Evolutionary conservation across 352 stramenopile genomes (phyloP), one percentile per base, ranked within the genome.

Genomic region (Thraustochytrium striatum): DNA sequence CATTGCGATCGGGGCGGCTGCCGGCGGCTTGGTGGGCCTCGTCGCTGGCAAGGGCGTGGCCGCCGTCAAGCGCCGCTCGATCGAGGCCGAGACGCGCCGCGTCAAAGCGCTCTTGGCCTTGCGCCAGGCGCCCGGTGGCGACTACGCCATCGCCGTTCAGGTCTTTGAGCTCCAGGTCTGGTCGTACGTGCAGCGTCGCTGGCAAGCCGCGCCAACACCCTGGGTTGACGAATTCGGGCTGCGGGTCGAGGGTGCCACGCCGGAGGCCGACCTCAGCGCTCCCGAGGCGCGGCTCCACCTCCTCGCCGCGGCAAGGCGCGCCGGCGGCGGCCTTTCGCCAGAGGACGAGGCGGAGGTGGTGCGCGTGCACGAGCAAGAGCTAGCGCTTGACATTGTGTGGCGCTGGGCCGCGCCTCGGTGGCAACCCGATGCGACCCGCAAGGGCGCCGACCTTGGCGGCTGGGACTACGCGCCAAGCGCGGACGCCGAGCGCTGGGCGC

Each of bases 11-110:
- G 65, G 65, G 28, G 65, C 65, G 7, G 65, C 65, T 5, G 65
- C 65, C 1, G 65, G 65, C 35, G 65, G 65, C 36, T 30, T 75
- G 19, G 65, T 75, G 16, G 65, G 65, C 50, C 58, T 61, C 41
- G 41, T 75, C 11, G 65, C 65, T 35, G 65, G 65, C 32, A 75
- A 75, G 50, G 65, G 65, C 36, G 65, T 75, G 11, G 65, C 65
- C 11, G 65, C 65, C 11, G 65, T 75, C 43, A 75, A 75, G 30
- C 32, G 52, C 1, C n/a, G 65, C 0, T 75, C 65, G n/a, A 75
- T 75, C 38, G 68, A 75, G 9, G 65, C 65, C 25, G 65, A 75
- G 32, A 75, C 65, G 30, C 43, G 65, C 1, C 65, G 65, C 44
- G 50, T 75, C 35, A 75, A 75, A 38, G 65, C 65, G 33, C 30